phyloP scores from a whole-genome alignment of 2,329 filamentous ascomycete species.

The Pyricularia sp. region DNA sequence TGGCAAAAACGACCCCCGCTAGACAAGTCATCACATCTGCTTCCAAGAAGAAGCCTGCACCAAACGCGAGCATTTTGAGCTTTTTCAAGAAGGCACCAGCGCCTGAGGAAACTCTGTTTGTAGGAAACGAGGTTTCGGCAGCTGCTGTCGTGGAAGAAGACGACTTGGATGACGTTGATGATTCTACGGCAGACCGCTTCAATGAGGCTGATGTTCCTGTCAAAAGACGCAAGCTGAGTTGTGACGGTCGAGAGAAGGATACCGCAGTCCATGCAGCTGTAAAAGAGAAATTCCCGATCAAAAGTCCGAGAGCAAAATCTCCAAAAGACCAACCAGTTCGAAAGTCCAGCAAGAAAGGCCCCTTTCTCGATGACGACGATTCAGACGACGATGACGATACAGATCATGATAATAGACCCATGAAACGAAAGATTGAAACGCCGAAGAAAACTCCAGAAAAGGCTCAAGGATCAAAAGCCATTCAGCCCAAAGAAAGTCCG shows the following conservation, averaged over 20 bases:
- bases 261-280: conserved; percentile 2
- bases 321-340: conserved; percentile 8
- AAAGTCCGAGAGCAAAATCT: neutral
- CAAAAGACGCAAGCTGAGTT: conserved; percentile 33
- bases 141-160: conserved; percentile 4
- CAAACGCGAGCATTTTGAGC: conserved; percentile 60
- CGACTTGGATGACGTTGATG: neutral
- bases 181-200: conserved; percentile 17
- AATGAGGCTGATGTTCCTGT: conserved; percentile 26
- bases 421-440: neutral
- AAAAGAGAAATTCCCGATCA: neutral
- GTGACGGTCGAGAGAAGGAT: conserved; percentile 10
- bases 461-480: neutral
- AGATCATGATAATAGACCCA: conserved; percentile 6
- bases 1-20: neutral
- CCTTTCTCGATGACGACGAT: conserved; percentile 54
- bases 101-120: conserved; percentile 49
- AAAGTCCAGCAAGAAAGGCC: conserved; percentile 31
- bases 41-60: conserved; percentile 12
- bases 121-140: conserved; percentile 17
- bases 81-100: conserved; percentile 66
- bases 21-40: neutral
- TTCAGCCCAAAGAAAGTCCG: neutral
- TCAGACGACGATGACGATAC: conserved; percentile 47
- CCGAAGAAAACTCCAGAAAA: neutral